A percentile compares a stretch with the other conserved stretches of the same genome.
Conservation (phyloP, 73 alveolate species). For the Effrenium voratum region DNA sequence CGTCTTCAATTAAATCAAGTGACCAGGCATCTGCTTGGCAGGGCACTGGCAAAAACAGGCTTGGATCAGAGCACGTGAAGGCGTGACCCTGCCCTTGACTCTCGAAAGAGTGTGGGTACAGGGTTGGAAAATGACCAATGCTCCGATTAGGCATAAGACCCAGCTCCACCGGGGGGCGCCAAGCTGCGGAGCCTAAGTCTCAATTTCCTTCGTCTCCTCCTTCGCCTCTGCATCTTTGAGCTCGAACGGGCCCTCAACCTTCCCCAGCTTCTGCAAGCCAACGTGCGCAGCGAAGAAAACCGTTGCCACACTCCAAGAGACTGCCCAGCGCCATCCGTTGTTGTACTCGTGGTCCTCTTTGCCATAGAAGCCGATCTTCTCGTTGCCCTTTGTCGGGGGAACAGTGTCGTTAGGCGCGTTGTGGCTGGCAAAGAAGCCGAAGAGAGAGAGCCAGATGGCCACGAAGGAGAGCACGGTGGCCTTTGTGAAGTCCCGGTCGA, state of each 20-base stretch:
- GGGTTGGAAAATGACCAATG: no score
- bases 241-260: not conserved
- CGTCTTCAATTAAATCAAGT: no score
- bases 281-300: slow-evolving; percentile 7
- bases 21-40: no score
- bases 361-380: slow-evolving; percentile 9
- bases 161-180: no score
- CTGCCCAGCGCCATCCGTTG: slow-evolving; percentile 27
- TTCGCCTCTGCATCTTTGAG: not conserved
- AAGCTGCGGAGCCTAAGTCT: no score
- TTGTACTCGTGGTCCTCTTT: slow-evolving; percentile 24
- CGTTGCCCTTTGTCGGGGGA: not conserved
- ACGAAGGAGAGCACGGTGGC: slow-evolving; percentile 23
- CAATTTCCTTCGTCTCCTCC: not conserved
- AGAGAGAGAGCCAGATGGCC: slow-evolving; percentile 47
- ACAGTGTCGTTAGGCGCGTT: slow-evolving; percentile 36
- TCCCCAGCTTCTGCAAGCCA: not conserved
- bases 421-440: slow-evolving; percentile 84
- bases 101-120: no score
- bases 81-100: no score
- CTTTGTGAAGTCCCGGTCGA: slow-evolving; percentile 66
- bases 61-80: no score
- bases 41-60: no score
- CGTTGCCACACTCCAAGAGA: not conserved
- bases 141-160: no score